A percentile compares a stretch with the other conserved stretches of the same genome.
phyloP scores from a whole-genome alignment of 495 filamentous ascomycete species.

The Cercophora samala region DNA sequence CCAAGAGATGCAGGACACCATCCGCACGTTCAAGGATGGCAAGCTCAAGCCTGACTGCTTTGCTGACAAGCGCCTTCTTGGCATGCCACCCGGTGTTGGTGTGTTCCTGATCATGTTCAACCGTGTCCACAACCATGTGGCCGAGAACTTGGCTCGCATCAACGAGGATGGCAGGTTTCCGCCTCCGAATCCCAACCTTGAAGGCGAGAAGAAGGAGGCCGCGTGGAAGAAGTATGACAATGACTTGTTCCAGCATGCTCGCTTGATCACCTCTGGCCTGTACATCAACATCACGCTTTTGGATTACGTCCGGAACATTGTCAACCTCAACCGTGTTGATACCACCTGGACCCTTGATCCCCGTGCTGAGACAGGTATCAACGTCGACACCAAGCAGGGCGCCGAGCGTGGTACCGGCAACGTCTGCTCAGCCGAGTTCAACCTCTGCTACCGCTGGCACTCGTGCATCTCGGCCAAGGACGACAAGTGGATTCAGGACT shows the following conservation, averaged over 20 bases:
- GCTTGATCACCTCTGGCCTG: conserved; percentile 74
- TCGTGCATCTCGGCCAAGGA: conserved; percentile 70
- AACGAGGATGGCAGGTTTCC: conserved; percentile 71
- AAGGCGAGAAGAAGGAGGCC: conserved; percentile 50
- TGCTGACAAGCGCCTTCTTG: conserved; percentile 69
- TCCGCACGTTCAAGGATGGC: conserved; percentile 78
- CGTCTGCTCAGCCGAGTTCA: conserved; percentile 73
- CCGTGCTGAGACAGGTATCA: conserved; percentile 55
- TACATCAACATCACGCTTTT: conserved; percentile 82
- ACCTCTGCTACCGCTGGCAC: conserved; percentile 71
- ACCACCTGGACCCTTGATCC: conserved; percentile 81
- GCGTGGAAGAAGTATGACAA: conserved; percentile 73
- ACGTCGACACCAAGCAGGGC: conserved; percentile 54
- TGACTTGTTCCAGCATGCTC: conserved; percentile 78
- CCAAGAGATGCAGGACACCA: conserved; percentile 65
- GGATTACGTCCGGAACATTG: conserved; percentile 80
- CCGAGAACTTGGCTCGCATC: conserved; percentile 62
- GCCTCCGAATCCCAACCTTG: conserved; percentile 50
- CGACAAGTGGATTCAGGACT: conserved; percentile 68
- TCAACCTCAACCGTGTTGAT: conserved; percentile 73
- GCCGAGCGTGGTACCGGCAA: conserved; percentile 61
- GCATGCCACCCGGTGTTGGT: conserved; percentile 81
- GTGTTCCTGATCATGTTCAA: conserved; percentile 72
- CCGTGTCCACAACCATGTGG: conserved; percentile 79
- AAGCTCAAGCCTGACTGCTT: conserved; percentile 82